These are phyloP conservation scores for Microdochium paspali DNA, from an alignment of 2,329 filamentous ascomycete genomes.

Conservation along the genomic window DNA sequence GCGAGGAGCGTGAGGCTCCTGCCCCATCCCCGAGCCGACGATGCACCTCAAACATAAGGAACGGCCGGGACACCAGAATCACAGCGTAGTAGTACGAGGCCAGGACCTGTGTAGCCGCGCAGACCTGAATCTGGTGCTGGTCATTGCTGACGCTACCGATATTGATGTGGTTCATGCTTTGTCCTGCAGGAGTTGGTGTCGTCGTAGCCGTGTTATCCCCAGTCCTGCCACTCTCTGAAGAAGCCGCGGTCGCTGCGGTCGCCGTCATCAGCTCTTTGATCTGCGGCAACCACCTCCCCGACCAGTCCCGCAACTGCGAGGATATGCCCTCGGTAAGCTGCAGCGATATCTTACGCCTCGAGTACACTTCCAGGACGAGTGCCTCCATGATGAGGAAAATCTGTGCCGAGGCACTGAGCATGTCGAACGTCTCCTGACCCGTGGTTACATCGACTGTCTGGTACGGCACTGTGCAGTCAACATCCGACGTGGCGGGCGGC, in stretches of 20 bases:
- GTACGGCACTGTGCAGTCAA: slow-evolving; percentile 44
- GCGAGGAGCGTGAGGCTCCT: background rate
- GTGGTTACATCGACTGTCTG: slow-evolving; percentile 19
- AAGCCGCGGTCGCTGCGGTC: no score
- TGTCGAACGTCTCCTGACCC: slow-evolving; percentile 29
- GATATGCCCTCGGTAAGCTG: slow-evolving; percentile 45
- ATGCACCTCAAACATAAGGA: slow-evolving; percentile 45
- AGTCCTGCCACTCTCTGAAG: slow-evolving; percentile 2
- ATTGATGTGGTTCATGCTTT: no score
- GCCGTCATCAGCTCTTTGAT: slow-evolving; percentile 28
- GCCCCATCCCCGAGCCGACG: slow-evolving; percentile 27
- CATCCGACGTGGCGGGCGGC: slow-evolving; percentile 41
- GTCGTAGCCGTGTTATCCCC: background rate
- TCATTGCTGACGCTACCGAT: slow-evolving; percentile 2
- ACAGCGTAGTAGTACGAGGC: slow-evolving; percentile 47
- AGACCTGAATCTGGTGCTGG: slow-evolving; percentile 18
- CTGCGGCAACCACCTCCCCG: slow-evolving; percentile 33
- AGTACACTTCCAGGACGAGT: slow-evolving; percentile 43
- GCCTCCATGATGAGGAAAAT: slow-evolving; percentile 41
- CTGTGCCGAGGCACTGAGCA: slow-evolving; percentile 42
- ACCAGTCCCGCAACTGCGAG: slow-evolving; percentile 41
- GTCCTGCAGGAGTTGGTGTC: no score
- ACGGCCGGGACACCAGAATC: slow-evolving; percentile 46
- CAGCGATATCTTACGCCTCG: slow-evolving; percentile 40
- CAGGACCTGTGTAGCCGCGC: slow-evolving; percentile 41